Evolutionary conservation across 2,329 filamentous ascomycete species (phyloP).

Genomic region (Apiospora koreana): DNA sequence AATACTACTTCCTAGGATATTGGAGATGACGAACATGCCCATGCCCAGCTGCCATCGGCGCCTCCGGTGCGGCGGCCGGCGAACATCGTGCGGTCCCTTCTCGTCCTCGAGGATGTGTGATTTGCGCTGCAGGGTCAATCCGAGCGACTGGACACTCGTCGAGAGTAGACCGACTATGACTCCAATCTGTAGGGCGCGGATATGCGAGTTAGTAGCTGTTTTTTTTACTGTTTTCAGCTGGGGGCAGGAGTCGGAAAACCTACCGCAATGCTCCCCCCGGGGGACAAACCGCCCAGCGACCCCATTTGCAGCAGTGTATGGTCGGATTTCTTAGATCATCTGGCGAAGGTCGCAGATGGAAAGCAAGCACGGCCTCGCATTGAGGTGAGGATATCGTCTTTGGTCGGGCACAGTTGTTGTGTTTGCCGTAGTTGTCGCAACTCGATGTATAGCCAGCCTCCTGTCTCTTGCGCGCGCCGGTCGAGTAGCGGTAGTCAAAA

Average conservation of each 20-base stretch:
- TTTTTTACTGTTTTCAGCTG: background rate
- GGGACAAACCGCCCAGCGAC: slow-evolving; percentile 73
- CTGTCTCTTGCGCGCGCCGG: background rate
- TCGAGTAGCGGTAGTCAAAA: background rate
- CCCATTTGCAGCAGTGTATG: slow-evolving; percentile 61
- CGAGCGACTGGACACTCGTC: slow-evolving; percentile 91
- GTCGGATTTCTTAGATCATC: slow-evolving; percentile 45
- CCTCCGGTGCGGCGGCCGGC: slow-evolving; percentile 84
- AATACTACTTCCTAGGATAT: slow-evolving; percentile 91
- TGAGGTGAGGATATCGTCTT: background rate
- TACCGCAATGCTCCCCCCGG: slow-evolving; percentile 76
- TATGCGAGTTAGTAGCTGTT: slow-evolving; percentile 21
- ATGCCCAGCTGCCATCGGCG: slow-evolving; percentile 96
- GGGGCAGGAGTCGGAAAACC: slow-evolving; percentile 30
- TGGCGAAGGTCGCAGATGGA: slow-evolving; percentile 32
- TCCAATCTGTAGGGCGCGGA: slow-evolving; percentile 64
- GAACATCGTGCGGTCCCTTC: slow-evolving; percentile 75
- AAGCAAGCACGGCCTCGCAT: slow-evolving; percentile 5
- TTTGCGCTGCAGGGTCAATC: slow-evolving; percentile 94
- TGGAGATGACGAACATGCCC: slow-evolving; percentile 94
- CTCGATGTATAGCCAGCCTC: background rate
- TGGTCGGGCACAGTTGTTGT: background rate
- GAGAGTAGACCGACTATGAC: slow-evolving; percentile 92
- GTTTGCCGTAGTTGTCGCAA: background rate
- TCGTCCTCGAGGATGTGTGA: slow-evolving; percentile 98